Evolutionary conservation across 257 asterid species (phyloP).

Genomic region (Voacanga thouarsii): DNA sequence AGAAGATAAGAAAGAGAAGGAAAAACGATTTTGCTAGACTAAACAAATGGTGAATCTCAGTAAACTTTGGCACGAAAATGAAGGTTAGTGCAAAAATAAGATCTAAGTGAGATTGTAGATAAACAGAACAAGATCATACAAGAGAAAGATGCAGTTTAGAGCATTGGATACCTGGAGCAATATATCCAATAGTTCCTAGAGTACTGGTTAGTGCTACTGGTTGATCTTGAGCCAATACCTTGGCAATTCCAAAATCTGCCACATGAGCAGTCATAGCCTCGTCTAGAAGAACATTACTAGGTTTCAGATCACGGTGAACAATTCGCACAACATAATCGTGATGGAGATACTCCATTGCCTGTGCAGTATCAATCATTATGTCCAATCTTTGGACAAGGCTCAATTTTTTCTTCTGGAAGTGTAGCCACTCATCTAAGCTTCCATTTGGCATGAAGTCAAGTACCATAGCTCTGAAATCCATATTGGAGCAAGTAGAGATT

Average conservation of each 20-base stretch:
- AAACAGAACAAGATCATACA: no score
- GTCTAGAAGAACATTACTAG: conserved; percentile 45
- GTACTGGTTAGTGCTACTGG: conserved; percentile 24
- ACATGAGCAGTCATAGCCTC: conserved; percentile 44
- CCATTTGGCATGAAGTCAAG: conserved; percentile 49
- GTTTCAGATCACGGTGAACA: conserved; percentile 48
- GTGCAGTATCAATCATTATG: conserved; percentile 32
- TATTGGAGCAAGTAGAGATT: conserved; percentile 41
- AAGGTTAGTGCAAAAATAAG: background rate
- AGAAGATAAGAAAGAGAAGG: no score
- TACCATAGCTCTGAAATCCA: conserved; percentile 42
- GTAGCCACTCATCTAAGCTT: conserved; percentile 32
- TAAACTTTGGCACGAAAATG: background rate
- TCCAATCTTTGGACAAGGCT: conserved; percentile 30
- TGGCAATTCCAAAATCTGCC: conserved; percentile 45
- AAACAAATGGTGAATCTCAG: background rate
- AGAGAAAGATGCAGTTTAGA: background rate
- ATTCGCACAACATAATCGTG: conserved; percentile 33
- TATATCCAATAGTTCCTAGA: conserved; percentile 46
- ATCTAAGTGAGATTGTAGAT: background rate
- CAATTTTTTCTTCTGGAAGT: conserved; percentile 17
- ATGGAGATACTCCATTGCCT: conserved; percentile 46
- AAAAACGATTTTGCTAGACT: background rate
- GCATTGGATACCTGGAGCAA: conserved; percentile 45
- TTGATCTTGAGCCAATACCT: conserved; percentile 26